Evolutionary conservation across 2,329 filamentous ascomycete genomes (phyloP).

Genomic region (Colletotrichum chrysophilum): DNA sequence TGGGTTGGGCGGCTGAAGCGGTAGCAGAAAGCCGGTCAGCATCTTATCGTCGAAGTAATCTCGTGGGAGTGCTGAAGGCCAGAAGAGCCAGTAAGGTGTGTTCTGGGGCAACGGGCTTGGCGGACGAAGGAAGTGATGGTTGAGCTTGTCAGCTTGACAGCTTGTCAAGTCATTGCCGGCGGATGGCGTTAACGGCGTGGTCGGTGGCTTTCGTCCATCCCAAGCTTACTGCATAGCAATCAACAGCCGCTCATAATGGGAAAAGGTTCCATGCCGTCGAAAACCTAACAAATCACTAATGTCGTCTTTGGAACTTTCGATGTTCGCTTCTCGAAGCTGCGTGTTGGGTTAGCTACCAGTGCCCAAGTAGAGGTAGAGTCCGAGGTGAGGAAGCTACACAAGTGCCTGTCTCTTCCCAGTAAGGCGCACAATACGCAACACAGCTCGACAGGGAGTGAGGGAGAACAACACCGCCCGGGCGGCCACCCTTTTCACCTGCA

Average conservation of each 20-base stretch:
- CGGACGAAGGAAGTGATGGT: background rate
- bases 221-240: background rate
- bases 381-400: background rate
- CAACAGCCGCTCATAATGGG: background rate
- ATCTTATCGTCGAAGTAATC: background rate
- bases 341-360: background rate
- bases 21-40: background rate
- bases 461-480: background rate
- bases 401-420: background rate
- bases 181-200: background rate
- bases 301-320: background rate
- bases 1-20: background rate
- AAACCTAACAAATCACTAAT: background rate
- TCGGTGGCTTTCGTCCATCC: background rate
- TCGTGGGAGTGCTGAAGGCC: background rate
- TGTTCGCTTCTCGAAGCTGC: background rate
- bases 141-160: background rate
- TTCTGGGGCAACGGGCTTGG: background rate
- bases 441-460: background rate
- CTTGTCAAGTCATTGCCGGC: background rate
- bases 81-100: background rate
- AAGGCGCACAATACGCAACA: background rate
- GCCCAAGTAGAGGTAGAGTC: background rate
- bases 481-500: constrained; percentile 8
- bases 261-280: background rate